A percentile compares a stretch with the other conserved stretches of the same genome.
Evolutionary conservation across 1,284 basidiomycete genomes (phyloP).

Genomic region (Xerocomus amazonicus): DNA sequence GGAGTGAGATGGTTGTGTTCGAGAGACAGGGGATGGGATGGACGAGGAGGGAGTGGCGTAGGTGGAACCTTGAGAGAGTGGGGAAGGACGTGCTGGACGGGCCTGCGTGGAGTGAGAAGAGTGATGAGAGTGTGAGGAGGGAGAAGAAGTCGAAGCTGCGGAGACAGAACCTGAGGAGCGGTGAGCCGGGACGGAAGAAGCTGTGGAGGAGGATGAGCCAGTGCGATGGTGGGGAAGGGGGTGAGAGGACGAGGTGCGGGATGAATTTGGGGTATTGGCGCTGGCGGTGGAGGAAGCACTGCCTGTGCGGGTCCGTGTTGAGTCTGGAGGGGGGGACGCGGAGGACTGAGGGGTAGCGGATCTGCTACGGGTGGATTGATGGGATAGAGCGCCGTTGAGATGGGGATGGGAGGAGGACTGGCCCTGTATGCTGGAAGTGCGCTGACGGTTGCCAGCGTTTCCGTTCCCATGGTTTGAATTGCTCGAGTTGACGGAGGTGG

Average conservation of each 20-base stretch:
- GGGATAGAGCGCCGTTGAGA: constrained; percentile 32
- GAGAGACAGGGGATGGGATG: constrained; percentile 8
- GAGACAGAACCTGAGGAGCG: constrained; percentile 37
- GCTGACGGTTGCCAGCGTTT: constrained; percentile 39
- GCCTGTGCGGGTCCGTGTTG: constrained; percentile 42
- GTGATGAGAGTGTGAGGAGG: constrained; percentile 32
- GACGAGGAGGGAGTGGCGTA: constrained; percentile 42
- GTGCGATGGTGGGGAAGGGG: constrained; percentile 42
- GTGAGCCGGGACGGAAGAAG: constrained; percentile 18
- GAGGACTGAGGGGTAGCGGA: too few relatives aligned
- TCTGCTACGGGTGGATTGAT: not conserved
- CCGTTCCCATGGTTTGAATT: constrained; percentile 39
- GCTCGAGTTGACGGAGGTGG: constrained; percentile 69
- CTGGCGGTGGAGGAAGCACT: constrained; percentile 39
- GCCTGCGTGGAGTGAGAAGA: constrained; percentile 38
- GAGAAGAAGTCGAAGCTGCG: constrained; percentile 36
- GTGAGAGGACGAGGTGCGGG: constrained; percentile 26
- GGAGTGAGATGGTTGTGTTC: constrained; percentile 12
- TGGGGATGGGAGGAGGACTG: constrained; percentile 36
- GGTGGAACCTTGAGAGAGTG: constrained; percentile 63
- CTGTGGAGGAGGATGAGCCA: constrained; percentile 43
- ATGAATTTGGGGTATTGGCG: constrained; percentile 18
- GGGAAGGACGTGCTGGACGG: constrained; percentile 67
- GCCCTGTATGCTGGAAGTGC: constrained; percentile 60
- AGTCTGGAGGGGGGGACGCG: constrained; percentile 11